A percentile compares a stretch with the other conserved stretches of the same genome.
phyloP scores from a whole-genome alignment of 371 early-diverging fungal genomes.

The Mortierella sp. region DNA sequence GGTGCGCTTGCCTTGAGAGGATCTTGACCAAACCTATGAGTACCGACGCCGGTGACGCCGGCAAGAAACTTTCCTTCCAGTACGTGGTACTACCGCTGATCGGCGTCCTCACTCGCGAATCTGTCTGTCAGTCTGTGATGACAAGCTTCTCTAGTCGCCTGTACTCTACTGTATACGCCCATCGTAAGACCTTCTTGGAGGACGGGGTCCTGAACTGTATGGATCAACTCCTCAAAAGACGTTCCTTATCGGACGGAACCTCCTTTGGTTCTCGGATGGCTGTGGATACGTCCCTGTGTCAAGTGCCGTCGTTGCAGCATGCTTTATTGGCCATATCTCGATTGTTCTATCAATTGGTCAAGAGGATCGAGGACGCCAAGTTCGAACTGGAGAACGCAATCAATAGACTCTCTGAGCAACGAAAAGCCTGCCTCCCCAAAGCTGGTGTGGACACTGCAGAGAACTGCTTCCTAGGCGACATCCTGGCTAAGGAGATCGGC shows the following conservation, averaged over 20 bases:
- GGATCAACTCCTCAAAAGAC: conserved; percentile 3
- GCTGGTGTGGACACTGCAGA: not conserved
- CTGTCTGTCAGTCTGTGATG: conserved; percentile 20
- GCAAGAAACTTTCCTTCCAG: conserved; percentile 21
- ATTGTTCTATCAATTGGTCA: conserved; percentile 28
- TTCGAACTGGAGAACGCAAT: not conserved
- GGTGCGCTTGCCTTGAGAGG: conserved; percentile 8
- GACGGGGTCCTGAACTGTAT: conserved; percentile 15
- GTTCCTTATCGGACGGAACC: not conserved
- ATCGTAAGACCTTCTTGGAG: conserved; percentile 15
- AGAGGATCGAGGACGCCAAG: conserved; percentile 14
- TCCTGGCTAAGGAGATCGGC: conserved; percentile 6
- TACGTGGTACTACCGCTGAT: conserved; percentile 24
- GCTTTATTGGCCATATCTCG: conserved; percentile 36
- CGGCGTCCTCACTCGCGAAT: conserved; percentile 25
- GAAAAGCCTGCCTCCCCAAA: not conserved
- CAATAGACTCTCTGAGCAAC: not conserved
- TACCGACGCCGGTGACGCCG: not conserved
- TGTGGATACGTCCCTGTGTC: conserved; percentile 5
- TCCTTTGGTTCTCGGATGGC: not conserved
- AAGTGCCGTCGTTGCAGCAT: conserved; percentile 7
- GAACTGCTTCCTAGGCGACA: conserved; percentile 12
- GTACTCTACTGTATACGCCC: conserved; percentile 9
- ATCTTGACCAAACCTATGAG: conserved; percentile 19
- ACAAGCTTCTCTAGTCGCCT: not conserved